Evolutionary conservation across 306 rosid genomes (phyloP), one percentile per base, ranked within the genome.

Genomic region (Morella rubra): DNA sequence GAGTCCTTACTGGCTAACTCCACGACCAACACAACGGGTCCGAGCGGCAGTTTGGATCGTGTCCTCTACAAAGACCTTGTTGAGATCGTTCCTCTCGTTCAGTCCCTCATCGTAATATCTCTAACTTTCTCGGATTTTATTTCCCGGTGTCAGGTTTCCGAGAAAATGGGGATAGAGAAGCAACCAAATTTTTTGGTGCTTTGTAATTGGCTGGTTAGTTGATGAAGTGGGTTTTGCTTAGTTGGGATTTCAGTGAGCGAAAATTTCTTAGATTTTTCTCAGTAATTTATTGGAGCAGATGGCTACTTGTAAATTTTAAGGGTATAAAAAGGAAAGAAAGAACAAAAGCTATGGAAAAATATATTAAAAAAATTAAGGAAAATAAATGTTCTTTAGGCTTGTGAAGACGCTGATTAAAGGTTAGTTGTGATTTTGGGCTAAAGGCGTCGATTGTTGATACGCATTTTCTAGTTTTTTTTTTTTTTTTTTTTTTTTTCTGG

Each of bases 61-160:
- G 98, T 44, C 69, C 97, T 95, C 76, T 95, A 80, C 89, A 85
- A 95, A 5, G 93, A 95, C 88, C 96, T 95, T 44, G 96, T 92
- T 56, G 89, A 88, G 80, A 92, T 95, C 74, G 96, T 94, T 44
- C 97, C 96, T 50, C 97, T 94, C 32, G 94, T 91, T 77, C 94
- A 94, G 74, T 91, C 97, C 52, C 96, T 94, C 84, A 94, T 90
- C 76, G 90, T 86, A 81, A 82, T 66, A 18, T 18, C 60, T 51
- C 69, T 59, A 69, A 1, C 49, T 20, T 44, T 50, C 71, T 54
- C 41, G 14, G 50, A 44, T 68, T 68, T 46, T 68, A 37, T 42
- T 68, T 11, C 8, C 16, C 20, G 18, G 20, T 32, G 0, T 80
- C 11, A 76, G 18, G 44, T 68, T 68, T 68, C 51, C 32, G 37